A percentile compares a stretch with the other conserved stretches of the same genome.
Evolutionary conservation across 805 yeast species (phyloP).

Genomic region (Isabelozyma heimii): DNA sequence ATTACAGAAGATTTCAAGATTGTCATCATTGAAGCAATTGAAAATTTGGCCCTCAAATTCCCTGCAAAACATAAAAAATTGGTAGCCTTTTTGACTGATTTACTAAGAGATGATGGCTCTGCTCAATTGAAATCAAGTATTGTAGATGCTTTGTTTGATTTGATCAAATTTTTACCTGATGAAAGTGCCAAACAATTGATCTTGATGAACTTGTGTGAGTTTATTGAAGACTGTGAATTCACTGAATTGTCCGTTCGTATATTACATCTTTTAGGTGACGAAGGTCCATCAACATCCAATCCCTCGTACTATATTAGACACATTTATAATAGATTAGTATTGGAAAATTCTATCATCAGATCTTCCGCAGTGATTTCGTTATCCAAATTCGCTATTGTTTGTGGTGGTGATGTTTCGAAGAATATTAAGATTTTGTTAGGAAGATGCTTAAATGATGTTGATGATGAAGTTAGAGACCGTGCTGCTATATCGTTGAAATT

Average conservation of each 20-base stretch:
- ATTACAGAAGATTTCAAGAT: constrained; percentile 94
- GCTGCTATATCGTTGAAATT: constrained; percentile 83
- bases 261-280: constrained; percentile 86
- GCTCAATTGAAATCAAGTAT: constrained; percentile 80
- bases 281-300: constrained; percentile 83
- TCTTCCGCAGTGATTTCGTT: constrained; percentile 94
- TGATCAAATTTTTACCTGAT: constrained; percentile 79
- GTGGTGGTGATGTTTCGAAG: constrained; percentile 62
- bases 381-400: constrained; percentile 81
- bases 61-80: constrained; percentile 85
- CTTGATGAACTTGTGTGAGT: constrained; percentile 87
- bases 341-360: constrained; percentile 92
- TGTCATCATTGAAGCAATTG: constrained; percentile 92
- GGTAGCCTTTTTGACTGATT: constrained; percentile 76
- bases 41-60: constrained; percentile 88
- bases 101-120: constrained; percentile 89
- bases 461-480: constrained; percentile 97
- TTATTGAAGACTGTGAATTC: constrained; percentile 96
- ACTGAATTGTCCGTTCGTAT: constrained; percentile 92
- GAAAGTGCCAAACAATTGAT: constrained; percentile 73
- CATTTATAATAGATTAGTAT: constrained; percentile 92
- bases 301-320: constrained; percentile 93
- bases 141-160: constrained; percentile 89
- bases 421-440: constrained; percentile 73
- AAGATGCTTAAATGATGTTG: constrained; percentile 83